Conservation (phyloP, 768 basidiomycete genomes). For the Kwoniella shandongensis region DNA sequence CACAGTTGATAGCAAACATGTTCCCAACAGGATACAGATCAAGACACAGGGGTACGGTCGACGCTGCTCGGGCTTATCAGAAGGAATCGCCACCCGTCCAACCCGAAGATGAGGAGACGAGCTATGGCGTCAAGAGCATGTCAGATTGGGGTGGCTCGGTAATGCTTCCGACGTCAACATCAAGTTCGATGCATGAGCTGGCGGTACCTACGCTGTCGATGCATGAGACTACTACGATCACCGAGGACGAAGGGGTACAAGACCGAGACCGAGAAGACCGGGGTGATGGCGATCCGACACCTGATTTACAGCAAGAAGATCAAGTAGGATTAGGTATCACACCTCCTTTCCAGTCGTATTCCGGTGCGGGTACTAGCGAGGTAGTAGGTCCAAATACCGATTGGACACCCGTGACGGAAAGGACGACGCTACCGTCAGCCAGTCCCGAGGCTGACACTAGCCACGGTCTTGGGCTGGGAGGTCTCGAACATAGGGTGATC, state of each 20-base stretch:
- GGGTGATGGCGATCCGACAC: too few species aligned
- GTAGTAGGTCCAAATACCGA: background rate
- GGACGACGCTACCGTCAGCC: background rate
- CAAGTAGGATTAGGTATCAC: too few species aligned
- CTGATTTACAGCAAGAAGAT: too few species aligned
- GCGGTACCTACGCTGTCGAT: too few species aligned
- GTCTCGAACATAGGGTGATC: slow-evolving; percentile 14
- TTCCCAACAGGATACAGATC: slow-evolving; percentile 13
- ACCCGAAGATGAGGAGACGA: slow-evolving; percentile 5
- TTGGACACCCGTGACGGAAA: background rate
- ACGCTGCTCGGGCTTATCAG: slow-evolving; percentile 20
- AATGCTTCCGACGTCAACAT: too few species aligned
- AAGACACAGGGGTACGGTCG: slow-evolving; percentile 5
- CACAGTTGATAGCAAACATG: background rate
- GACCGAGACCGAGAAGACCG: too few species aligned
- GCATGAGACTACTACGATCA: too few species aligned
- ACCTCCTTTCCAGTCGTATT: too few species aligned
- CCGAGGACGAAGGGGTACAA: too few species aligned
- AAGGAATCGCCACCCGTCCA: slow-evolving; percentile 15
- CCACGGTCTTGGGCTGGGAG: background rate
- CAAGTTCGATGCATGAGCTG: too few species aligned
- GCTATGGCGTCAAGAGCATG: slow-evolving; percentile 18
- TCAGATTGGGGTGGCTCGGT: slow-evolving; percentile 9
- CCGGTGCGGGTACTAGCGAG: background rate
- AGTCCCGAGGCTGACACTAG: background rate